A percentile compares a stretch with the other conserved stretches of the same genome.
Conservation (phyloP, 2,329 filamentous ascomycete species). For the Pestalotiopsis sp. region DNA sequence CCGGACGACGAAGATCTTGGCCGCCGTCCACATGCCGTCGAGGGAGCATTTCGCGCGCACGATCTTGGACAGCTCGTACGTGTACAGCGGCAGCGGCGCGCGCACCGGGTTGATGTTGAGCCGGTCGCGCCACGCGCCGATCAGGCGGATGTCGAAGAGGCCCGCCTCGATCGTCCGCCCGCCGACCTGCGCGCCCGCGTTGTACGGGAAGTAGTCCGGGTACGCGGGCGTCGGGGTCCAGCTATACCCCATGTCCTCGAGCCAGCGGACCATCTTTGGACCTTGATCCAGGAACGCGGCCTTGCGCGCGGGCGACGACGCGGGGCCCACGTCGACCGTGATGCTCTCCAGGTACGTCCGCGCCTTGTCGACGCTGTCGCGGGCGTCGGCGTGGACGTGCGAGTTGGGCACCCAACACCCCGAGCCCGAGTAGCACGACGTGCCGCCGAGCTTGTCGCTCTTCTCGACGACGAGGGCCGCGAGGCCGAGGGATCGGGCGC, state of each 20-base stretch:
- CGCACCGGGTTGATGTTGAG: constrained; percentile 4
- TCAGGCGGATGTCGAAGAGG: constrained; percentile 28
- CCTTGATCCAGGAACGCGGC: constrained; percentile 33
- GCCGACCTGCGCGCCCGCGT: constrained; percentile 22
- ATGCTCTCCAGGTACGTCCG: constrained; percentile 30
- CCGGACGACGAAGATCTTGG: neutral
- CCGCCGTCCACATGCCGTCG: neutral
- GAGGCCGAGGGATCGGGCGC: constrained; percentile 25
- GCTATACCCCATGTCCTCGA: constrained; percentile 29
- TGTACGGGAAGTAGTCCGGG: constrained; percentile 35
- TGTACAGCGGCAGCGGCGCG: neutral
- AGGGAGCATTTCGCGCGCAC: neutral
- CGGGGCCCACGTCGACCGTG: constrained; percentile 31
- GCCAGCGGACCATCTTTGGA: constrained; percentile 33
- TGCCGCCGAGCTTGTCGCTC: constrained; percentile 33
- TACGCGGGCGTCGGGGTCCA: constrained; percentile 28
- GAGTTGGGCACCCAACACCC: constrained; percentile 38
- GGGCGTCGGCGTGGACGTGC: constrained; percentile 22
- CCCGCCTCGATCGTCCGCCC: constrained; percentile 31
- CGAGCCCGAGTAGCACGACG: constrained; percentile 37
- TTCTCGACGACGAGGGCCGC: constrained; percentile 36
- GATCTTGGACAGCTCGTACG: neutral
- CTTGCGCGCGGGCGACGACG: constrained; percentile 28
- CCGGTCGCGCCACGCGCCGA: constrained; percentile 27
- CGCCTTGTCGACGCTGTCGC: constrained; percentile 29